Percentiles rank a stretch among this genome's conserved stretches.
phyloP scores from a whole-genome alignment of 106 monocot species.

The Xerophyta viscosa region DNA sequence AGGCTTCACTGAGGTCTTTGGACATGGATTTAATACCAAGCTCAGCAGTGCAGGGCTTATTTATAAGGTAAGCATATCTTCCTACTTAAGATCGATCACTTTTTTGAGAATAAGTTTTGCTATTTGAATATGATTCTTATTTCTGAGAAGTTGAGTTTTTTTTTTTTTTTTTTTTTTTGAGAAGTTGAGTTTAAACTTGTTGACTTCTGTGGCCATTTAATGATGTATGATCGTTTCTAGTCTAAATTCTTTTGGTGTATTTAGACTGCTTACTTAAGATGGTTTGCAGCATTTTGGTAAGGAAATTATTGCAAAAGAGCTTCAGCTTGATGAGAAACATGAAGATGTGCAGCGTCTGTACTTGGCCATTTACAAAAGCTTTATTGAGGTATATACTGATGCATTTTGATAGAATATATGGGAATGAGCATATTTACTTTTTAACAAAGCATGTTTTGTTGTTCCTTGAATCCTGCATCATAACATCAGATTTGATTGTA shows the following conservation, averaged over 20 bases:
- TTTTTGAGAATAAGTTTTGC: too few relatives aligned
- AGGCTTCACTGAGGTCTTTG: constrained; percentile 82
- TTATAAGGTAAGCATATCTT: constrained; percentile 57
- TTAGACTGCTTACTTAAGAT: too few relatives aligned
- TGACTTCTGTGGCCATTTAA: too few relatives aligned
- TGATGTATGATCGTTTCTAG: too few relatives aligned
- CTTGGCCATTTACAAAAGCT: constrained; percentile 88
- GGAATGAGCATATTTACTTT: too few relatives aligned
- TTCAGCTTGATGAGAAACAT: constrained; percentile 61
- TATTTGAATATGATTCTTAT: too few relatives aligned
- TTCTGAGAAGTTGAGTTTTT: background rate
- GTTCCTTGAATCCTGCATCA: too few relatives aligned
- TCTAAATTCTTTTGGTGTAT: too few relatives aligned
- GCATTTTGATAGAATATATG: too few relatives aligned
- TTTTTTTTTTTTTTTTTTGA: too few relatives aligned
- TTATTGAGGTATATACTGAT: constrained; percentile 64
- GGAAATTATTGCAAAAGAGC: constrained; percentile 95
- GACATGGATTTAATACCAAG: constrained; percentile 88
- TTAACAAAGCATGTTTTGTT: too few relatives aligned
- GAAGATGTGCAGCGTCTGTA: constrained; percentile 74
- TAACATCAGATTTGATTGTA: too few relatives aligned
- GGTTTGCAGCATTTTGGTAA: constrained; percentile 93
- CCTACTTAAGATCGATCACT: background rate
- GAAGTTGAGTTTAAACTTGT: background rate
- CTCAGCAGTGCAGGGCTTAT: constrained; percentile 92